A percentile compares a stretch with the other conserved stretches of the same genome.
These are phyloP conservation scores for Tylopilus sp. DNA, from an alignment of 768 basidiomycete genomes.

Conservation along the genomic window DNA sequence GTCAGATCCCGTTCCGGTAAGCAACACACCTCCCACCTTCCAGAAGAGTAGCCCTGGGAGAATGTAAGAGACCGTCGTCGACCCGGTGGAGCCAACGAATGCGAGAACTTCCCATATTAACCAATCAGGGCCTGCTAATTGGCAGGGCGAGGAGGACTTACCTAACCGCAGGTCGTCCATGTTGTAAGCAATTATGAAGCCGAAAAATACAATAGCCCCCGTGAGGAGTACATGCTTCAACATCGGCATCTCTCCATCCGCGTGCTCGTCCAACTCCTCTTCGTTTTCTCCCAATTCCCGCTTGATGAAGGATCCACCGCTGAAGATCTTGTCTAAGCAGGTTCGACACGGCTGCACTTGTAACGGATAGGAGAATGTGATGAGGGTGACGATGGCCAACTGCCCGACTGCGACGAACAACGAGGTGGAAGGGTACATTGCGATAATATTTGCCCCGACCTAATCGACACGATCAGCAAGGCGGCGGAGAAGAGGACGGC, in stretches of 20 bases:
- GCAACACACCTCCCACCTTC: constrained; percentile 52
- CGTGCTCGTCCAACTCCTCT: constrained; percentile 55
- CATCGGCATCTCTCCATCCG: constrained; percentile 56
- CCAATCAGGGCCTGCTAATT: constrained; percentile 15
- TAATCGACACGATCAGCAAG: constrained; percentile 35
- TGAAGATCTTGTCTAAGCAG: constrained; percentile 88
- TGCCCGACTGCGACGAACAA: constrained; percentile 92
- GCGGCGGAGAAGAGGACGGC: neutral
- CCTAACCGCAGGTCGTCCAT: constrained; percentile 77
- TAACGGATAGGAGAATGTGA: constrained; percentile 90
- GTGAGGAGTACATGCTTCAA: constrained; percentile 72
- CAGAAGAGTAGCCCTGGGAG: constrained; percentile 92
- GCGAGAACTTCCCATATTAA: constrained; percentile 65
- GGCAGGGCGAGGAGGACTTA: constrained; percentile 32
- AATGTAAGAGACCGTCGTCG: constrained; percentile 96
- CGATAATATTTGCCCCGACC: constrained; percentile 92
- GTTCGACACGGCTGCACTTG: constrained; percentile 94
- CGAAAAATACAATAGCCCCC: constrained; percentile 53
- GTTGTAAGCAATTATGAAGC: constrained; percentile 74
- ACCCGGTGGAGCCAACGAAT: constrained; percentile 96
- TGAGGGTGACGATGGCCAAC: constrained; percentile 85
- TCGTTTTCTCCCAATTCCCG: constrained; percentile 43
- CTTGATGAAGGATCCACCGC: constrained; percentile 38
- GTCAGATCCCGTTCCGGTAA: constrained; percentile 4
- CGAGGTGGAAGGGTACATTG: constrained; percentile 90